Conservation (phyloP, 495 filamentous ascomycete genomes). For the Trichoderma gamsii region DNA sequence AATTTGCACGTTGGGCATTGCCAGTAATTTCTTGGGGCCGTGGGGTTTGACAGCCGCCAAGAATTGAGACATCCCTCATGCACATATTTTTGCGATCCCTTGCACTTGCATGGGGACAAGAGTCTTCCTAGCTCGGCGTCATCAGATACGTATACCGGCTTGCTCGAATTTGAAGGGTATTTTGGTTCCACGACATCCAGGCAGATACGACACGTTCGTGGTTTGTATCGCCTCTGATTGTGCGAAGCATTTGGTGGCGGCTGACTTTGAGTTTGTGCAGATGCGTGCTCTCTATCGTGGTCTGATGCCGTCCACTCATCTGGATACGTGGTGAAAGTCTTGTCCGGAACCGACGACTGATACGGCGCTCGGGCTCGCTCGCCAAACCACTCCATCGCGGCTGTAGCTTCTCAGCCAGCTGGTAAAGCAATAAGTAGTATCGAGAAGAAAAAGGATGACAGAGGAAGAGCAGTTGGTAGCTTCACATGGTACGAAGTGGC, state of each 20-base stretch:
- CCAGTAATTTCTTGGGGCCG: conserved; percentile 67
- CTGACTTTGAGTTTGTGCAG: neutral
- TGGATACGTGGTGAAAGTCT: neutral
- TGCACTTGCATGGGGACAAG: conserved; percentile 89
- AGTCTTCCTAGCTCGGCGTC: conserved; percentile 72
- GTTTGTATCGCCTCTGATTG: conserved; percentile 37
- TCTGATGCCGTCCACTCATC: neutral
- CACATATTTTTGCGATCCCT: conserved; percentile 86
- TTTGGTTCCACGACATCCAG: conserved; percentile 78
- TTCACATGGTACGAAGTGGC: conserved; percentile 2
- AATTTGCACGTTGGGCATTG: conserved; percentile 86
- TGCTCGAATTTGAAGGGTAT: conserved; percentile 58
- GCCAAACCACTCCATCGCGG: conserved; percentile 4
- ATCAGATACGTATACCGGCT: conserved; percentile 68
- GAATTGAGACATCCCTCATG: conserved; percentile 87
- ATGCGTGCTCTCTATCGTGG: neutral
- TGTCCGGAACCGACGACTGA: neutral
- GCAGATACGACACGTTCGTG: conserved; percentile 74
- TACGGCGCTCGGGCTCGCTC: conserved; percentile 1
- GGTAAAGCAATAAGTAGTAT: neutral
- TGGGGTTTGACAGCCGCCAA: conserved; percentile 74
- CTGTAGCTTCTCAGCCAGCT: neutral
- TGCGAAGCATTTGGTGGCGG: conserved; percentile 23
- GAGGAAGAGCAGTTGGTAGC: neutral
- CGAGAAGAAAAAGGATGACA: neutral